These are phyloP conservation scores for Babjeviella inositovora DNA, from an alignment of 805 yeast species.

Conservation along the genomic window DNA sequence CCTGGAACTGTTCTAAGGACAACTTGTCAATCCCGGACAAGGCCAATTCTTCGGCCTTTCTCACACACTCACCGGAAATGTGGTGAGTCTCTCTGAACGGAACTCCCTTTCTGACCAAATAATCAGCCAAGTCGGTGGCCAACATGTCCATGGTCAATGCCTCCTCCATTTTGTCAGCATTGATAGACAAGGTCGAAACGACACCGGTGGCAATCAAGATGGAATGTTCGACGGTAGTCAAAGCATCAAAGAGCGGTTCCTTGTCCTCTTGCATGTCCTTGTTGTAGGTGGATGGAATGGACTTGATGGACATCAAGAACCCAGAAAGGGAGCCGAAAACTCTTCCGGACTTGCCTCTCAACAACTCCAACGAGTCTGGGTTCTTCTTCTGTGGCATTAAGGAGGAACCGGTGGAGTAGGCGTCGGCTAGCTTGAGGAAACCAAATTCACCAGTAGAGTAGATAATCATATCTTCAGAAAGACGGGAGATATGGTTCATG, in stretches of 20 bases:
- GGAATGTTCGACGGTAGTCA: conserved; percentile 87
- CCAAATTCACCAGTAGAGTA: conserved; percentile 98
- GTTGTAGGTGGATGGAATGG: conserved; percentile 96
- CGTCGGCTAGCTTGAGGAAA: conserved; percentile 84
- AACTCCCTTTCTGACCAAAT: conserved; percentile 92
- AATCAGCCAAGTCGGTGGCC: conserved; percentile 97
- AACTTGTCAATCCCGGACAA: conserved; percentile 79
- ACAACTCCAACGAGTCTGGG: conserved; percentile 88
- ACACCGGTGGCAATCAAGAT: conserved; percentile 93
- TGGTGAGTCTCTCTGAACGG: conserved; percentile 99
- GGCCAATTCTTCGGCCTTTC: conserved; percentile 66
- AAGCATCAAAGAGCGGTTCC: conserved; percentile 90
- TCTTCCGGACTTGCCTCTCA: conserved; percentile 95
- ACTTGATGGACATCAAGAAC: conserved; percentile 88
- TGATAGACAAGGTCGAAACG: conserved; percentile 66
- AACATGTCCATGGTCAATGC: conserved; percentile 98
- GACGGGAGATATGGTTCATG: conserved; percentile 90
- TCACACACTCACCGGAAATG: conserved; percentile 95
- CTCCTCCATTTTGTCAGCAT: conserved; percentile 61
- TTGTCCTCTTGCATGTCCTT: conserved; percentile 99
- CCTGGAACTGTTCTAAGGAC: conserved; percentile 58
- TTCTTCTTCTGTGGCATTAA: conserved; percentile 99
- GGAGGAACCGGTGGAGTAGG: conserved; percentile 96
- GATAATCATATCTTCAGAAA: conserved; percentile 87
- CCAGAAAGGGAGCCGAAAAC: conserved; percentile 93